phyloP scores from a whole-genome alignment of 805 yeast species.

The Candida ficus region DNA sequence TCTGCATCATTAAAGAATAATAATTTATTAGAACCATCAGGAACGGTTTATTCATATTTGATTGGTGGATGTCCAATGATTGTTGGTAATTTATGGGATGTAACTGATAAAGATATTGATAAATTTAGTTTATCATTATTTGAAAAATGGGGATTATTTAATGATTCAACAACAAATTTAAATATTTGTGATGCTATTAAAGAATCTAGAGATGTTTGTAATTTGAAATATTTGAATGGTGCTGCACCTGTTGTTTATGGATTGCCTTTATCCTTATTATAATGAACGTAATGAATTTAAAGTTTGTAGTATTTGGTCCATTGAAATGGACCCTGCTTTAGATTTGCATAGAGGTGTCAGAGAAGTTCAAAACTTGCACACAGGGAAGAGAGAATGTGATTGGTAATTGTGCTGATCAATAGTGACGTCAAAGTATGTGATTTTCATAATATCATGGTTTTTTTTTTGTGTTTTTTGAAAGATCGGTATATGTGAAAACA shows the following conservation, averaged over 20 bases:
- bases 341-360: too few species aligned
- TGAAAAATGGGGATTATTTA: conserved; percentile 58
- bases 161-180: conserved; percentile 10
- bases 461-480: too few species aligned
- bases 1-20: conserved; percentile 62
- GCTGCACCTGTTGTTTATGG: conserved; percentile 94
- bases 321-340: too few species aligned
- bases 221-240: conserved; percentile 73
- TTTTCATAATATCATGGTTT: too few species aligned
- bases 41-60: conserved; percentile 72
- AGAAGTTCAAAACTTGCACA: too few species aligned
- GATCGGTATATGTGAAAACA: too few species aligned
- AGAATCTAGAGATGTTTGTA: conserved; percentile 61
- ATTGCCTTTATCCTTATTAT: conserved; percentile 46
- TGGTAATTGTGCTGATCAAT: too few species aligned
- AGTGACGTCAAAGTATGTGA: too few species aligned
- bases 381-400: too few species aligned
- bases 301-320: too few species aligned
- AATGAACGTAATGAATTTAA: too few species aligned
- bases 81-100: conserved; percentile 91
- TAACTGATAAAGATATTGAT: conserved; percentile 94
- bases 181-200: conserved; percentile 53
- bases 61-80: conserved; percentile 79
- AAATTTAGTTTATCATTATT: conserved; percentile 60
- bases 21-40: conserved; percentile 66